Percentiles rank a stretch among this genome's conserved stretches.
Conservation (phyloP, 1,284 basidiomycete genomes). For the Apiotrichum mycotoxinovorans region DNA sequence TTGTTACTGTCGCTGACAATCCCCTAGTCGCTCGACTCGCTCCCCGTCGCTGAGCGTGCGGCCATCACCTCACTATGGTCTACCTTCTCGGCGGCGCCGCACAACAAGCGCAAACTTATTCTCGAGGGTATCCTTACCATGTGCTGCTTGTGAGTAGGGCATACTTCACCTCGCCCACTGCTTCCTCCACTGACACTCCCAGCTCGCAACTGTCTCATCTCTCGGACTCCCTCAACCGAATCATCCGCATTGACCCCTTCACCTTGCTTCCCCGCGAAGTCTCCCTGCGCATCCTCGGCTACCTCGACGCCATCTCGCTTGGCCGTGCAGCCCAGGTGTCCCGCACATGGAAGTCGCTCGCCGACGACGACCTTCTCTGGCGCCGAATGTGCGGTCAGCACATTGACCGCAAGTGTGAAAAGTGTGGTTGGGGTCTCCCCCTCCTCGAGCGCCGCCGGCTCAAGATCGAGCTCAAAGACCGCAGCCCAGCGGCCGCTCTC, state of each 20-base stretch:
- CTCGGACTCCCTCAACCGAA: slow-evolving; percentile 80
- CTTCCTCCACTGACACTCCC: neutral
- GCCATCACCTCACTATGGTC: slow-evolving; percentile 94
- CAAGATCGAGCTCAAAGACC: slow-evolving; percentile 47
- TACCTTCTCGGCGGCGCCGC: slow-evolving; percentile 90
- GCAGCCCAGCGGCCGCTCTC: slow-evolving; percentile 37
- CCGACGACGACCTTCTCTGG: slow-evolving; percentile 96
- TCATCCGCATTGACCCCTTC: slow-evolving; percentile 96
- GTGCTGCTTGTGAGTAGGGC: slow-evolving; percentile 73
- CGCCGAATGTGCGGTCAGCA: slow-evolving; percentile 97
- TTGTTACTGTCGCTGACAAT: slow-evolving; percentile 4
- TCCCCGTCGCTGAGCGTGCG: slow-evolving; percentile 83
- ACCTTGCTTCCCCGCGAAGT: slow-evolving; percentile 85
- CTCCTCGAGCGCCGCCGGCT: slow-evolving; percentile 63
- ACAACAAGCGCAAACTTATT: slow-evolving; percentile 85
- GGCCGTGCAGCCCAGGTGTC: slow-evolving; percentile 94
- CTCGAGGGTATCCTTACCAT: slow-evolving; percentile 97
- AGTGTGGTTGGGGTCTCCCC: slow-evolving; percentile 97
- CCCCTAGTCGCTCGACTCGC: slow-evolving; percentile 80
- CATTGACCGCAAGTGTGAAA: slow-evolving; percentile 93
- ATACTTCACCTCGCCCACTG: too few species aligned
- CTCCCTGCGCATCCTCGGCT: slow-evolving; percentile 80
- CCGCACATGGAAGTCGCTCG: slow-evolving; percentile 77
- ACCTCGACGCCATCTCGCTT: slow-evolving; percentile 92
- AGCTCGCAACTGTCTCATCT: slow-evolving; percentile 89